Evolutionary conservation across 2,329 filamentous ascomycete species (phyloP).

Genomic region (Fusarium azukiicola): DNA sequence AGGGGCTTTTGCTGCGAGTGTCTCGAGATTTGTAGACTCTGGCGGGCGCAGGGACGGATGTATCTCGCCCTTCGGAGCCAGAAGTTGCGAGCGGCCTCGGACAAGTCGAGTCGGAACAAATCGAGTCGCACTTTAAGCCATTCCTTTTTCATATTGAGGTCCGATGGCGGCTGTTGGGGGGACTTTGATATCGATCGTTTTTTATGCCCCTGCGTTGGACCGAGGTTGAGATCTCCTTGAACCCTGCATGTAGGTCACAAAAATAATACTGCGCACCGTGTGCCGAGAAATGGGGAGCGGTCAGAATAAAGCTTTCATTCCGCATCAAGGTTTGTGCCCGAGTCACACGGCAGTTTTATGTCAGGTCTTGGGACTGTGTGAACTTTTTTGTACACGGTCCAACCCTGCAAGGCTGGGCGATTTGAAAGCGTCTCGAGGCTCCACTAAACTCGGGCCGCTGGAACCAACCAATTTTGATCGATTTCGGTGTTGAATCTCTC

Average conservation of each 20-base stretch:
- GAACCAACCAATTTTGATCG: constrained; percentile 35
- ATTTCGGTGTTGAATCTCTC: constrained; percentile 8
- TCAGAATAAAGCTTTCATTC: constrained; percentile 13
- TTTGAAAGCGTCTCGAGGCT: constrained; percentile 12
- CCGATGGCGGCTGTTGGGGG: constrained; percentile 17
- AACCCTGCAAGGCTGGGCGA: constrained; percentile 17
- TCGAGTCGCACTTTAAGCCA: constrained; percentile 5
- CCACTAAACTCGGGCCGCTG: constrained; percentile 37
- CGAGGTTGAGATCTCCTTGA: constrained; percentile 17
- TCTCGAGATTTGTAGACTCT: too few relatives aligned
- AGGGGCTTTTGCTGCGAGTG: not conserved
- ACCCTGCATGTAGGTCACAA: constrained; percentile 5
- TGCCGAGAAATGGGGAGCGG: not conserved
- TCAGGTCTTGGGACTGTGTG: not conserved
- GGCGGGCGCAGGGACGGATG: not conserved
- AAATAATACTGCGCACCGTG: not conserved
- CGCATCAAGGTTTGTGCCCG: not conserved
- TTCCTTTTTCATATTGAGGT: constrained; percentile 11
- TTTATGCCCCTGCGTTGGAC: constrained; percentile 4
- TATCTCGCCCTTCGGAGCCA: not conserved
- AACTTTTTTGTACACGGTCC: not conserved
- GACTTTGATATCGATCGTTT: constrained; percentile 11
- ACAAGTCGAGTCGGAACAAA: not conserved
- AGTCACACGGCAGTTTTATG: constrained; percentile 7
- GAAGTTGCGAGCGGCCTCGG: constrained; percentile 5